These are phyloP conservation scores for Cladosporium austrohemisphaericum DNA, from an alignment of 2,329 filamentous ascomycete genomes.

Conservation along the genomic window DNA sequence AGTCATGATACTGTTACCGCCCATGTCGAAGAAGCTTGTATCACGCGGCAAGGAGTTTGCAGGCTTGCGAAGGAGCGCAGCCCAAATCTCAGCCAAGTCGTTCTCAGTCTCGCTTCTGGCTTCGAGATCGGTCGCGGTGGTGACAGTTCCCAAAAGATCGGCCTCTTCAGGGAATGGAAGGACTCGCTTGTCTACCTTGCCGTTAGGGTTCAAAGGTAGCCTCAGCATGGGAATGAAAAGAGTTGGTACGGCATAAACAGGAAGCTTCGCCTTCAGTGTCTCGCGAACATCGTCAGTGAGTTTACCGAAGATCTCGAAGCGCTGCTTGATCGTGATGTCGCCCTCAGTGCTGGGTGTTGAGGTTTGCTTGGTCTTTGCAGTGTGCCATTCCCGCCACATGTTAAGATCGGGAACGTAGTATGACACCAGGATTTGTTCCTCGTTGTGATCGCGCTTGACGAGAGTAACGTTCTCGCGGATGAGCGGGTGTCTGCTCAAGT, in stretches of 20 bases:
- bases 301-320: conserved; percentile 51
- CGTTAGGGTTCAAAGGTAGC: conserved; percentile 78
- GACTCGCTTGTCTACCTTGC: conserved; percentile 75
- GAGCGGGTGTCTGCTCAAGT: conserved; percentile 69
- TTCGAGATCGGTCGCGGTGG: conserved; percentile 42
- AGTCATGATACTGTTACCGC: conserved; percentile 76
- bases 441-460: conserved; percentile 75
- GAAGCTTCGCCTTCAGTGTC: conserved; percentile 67
- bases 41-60: conserved; percentile 63
- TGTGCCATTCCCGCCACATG: conserved; percentile 68
- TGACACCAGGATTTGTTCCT: conserved; percentile 81
- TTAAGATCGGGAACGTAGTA: conserved; percentile 82
- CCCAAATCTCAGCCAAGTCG: conserved; percentile 69
- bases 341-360: conserved; percentile 10
- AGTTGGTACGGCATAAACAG: conserved; percentile 71
- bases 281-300: conserved; percentile 60
- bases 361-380: conserved; percentile 35
- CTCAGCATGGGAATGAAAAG: conserved; percentile 69
- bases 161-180: conserved; percentile 77
- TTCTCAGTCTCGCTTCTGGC: conserved; percentile 58
- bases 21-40: conserved; percentile 71
- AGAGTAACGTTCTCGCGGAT: conserved; percentile 84
- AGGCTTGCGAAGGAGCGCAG: conserved; percentile 60
- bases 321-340: conserved; percentile 15
- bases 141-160: conserved; percentile 57